Base-by-base conservation (phyloP, 495 filamentous ascomycete genomes). In the Penicillium alfredii region DNA sequence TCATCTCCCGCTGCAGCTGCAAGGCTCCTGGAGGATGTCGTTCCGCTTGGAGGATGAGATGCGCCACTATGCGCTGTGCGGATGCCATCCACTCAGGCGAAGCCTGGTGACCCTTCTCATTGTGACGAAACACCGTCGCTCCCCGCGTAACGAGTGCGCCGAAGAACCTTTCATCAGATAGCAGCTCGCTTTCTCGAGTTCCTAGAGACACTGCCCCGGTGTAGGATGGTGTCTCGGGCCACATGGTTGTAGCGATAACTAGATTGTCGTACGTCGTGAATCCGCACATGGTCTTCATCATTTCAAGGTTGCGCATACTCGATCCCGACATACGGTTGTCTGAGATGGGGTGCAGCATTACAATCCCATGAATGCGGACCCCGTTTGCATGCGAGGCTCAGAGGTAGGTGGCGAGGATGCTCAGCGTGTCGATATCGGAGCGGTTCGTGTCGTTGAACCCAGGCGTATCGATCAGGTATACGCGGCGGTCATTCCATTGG, bases 371-470 rank as follows among this genome's bases (percentile, higher is more conserved):
- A 9, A 68, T 49, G 4, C 35, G 37, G 5, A 45, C 44, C 1
- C 40, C 46, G 6, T 49, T 27, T 4, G 44, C 39, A 32, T 64
- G 65, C 3, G 50, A 42, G 1, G 26, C 33, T 2, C 39, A 38
- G 22, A 71, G 47, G 20, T 49, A 63, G 4, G 26, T 34, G 10
- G 63, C 47, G 13, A 70, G 30, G 12, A 27, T 47, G 4, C 39
- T 40, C 3, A 74, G 58, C 6, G 70, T 49, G 5, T 69, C 61
- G 4, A 55, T 45, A 21, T 71, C 70, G 5, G 47, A 55, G 0
- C 60, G 47, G n/a, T 44, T 47, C 3, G 66, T 69, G 45, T 74
- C 71, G 41, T 74, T 57, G 30, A 74, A 74, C 12, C 71, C 71
- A 4, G 70, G 71, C 0, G 69, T 74, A 40, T 74, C 71, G 26